Evolutionary conservation across 768 basidiomycete genomes (phyloP).

Genomic region (Tulasnella sp.): DNA sequence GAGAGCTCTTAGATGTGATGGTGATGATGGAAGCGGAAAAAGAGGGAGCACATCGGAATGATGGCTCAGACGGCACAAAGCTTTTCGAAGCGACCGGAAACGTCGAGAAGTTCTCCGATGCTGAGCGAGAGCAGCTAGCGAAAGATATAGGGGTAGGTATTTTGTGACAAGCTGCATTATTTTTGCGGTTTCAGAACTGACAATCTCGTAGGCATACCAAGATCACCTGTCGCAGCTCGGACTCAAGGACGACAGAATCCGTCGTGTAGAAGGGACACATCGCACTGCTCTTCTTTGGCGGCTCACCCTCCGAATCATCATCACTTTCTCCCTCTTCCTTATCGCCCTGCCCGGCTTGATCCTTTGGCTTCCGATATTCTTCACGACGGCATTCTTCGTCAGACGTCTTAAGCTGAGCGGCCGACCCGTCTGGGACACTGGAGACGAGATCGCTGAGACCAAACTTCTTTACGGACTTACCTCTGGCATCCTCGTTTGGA

Average conservation of each 20-base stretch:
- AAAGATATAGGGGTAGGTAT: conserved; percentile 48
- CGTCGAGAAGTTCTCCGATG: conserved; percentile 17
- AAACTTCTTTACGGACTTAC: conserved; percentile 75
- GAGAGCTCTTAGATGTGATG: too few relatives aligned
- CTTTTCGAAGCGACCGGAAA: conserved; percentile 15
- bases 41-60: too few relatives aligned
- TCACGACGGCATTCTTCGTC: conserved; percentile 56
- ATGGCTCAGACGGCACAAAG: too few relatives aligned
- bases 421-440: conserved; percentile 65
- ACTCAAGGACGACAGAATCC: conserved; percentile 79
- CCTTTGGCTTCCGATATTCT: conserved; percentile 75
- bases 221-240: conserved; percentile 53
- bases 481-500: conserved; percentile 62
- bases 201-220: conserved; percentile 49
- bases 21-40: too few relatives aligned
- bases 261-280: conserved; percentile 41
- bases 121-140: conserved; percentile 25
- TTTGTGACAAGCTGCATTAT: not conserved
- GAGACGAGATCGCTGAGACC: conserved; percentile 84
- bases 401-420: conserved; percentile 71
- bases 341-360: conserved; percentile 65
- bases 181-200: not conserved
- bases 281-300: conserved; percentile 48
- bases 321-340: conserved; percentile 49
- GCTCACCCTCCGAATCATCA: conserved; percentile 50